Evolutionary conservation across 257 asterid genomes (phyloP).

Genomic region (Rhazya stricta): DNA sequence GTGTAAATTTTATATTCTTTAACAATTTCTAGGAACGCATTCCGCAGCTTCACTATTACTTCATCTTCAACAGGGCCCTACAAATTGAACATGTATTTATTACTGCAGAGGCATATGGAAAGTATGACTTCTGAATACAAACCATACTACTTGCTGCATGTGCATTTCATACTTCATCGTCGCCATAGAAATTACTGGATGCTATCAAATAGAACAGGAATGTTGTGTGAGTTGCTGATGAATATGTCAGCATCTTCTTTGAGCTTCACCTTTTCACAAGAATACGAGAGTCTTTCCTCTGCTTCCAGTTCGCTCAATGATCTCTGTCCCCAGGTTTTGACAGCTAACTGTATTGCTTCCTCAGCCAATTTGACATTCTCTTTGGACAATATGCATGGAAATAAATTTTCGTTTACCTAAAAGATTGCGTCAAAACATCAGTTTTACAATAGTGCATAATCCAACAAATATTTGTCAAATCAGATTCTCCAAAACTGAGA

Average conservation of each 20-base stretch:
- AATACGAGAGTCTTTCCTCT: constrained; percentile 91
- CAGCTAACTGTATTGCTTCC: constrained; percentile 85
- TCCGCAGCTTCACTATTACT: constrained; percentile 75
- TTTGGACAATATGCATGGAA: constrained; percentile 76
- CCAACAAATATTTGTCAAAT: constrained; percentile 14
- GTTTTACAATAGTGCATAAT: constrained; percentile 14
- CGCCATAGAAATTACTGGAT: neutral
- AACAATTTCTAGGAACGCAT: constrained; percentile 73
- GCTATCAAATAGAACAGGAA: neutral
- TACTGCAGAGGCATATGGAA: neutral
- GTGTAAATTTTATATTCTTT: constrained; percentile 78
- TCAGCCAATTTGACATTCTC: constrained; percentile 69
- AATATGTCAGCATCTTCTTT: constrained; percentile 6
- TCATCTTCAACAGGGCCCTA: constrained; percentile 97
- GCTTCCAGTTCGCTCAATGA: constrained; percentile 94
- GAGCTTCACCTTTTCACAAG: constrained; percentile 86
- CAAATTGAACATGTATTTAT: neutral
- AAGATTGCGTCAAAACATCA: constrained; percentile 21
- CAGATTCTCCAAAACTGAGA: constrained; percentile 13
- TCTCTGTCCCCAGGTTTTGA: constrained; percentile 81
- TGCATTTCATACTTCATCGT: neutral
- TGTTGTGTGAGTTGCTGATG: neutral
- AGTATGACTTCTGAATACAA: neutral
- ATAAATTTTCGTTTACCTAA: constrained; percentile 86
- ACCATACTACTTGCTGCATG: neutral